These are phyloP conservation scores for Microthlaspi erraticum DNA, from an alignment of 345 rosid species.

Conservation along the genomic window DNA sequence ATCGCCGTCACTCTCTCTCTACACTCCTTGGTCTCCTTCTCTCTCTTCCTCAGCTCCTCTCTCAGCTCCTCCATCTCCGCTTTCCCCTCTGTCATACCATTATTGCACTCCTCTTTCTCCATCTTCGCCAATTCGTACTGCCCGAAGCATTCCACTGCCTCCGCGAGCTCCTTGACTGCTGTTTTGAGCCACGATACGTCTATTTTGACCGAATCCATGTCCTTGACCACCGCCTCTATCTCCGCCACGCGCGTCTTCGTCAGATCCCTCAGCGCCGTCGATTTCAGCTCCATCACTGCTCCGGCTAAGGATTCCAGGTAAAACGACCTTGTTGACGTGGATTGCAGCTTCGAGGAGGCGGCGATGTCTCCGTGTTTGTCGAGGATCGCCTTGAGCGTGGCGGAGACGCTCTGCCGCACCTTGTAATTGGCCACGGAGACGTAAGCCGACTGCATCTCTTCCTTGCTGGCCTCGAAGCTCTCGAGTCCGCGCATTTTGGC, in stretches of 20 bases:
- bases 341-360: conserved; percentile 68
- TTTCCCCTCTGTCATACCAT: conserved; percentile 26
- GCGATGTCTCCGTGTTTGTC: conserved; percentile 83
- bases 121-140: conserved; percentile 26
- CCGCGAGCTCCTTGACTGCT: conserved; percentile 48
- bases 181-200: conserved; percentile 65
- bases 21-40: conserved; percentile 37
- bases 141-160: conserved; percentile 43
- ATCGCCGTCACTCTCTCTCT: conserved; percentile 41
- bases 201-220: conserved; percentile 70
- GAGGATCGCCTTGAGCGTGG: conserved; percentile 58
- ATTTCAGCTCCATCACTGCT: conserved; percentile 73
- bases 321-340: conserved; percentile 69
- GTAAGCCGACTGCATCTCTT: conserved; percentile 55
- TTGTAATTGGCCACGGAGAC: conserved; percentile 76
- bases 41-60: conserved; percentile 46
- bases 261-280: conserved; percentile 57
- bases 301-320: conserved; percentile 75
- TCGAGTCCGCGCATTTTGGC: conserved; percentile 40
- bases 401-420: conserved; percentile 60
- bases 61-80: conserved; percentile 46
- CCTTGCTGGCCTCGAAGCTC: conserved; percentile 37
- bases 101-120: conserved; percentile 34
- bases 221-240: conserved; percentile 75
- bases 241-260: conserved; percentile 70